Conservation (phyloP, 805 yeast species). For the Schwanniomyces vanrijiae region DNA sequence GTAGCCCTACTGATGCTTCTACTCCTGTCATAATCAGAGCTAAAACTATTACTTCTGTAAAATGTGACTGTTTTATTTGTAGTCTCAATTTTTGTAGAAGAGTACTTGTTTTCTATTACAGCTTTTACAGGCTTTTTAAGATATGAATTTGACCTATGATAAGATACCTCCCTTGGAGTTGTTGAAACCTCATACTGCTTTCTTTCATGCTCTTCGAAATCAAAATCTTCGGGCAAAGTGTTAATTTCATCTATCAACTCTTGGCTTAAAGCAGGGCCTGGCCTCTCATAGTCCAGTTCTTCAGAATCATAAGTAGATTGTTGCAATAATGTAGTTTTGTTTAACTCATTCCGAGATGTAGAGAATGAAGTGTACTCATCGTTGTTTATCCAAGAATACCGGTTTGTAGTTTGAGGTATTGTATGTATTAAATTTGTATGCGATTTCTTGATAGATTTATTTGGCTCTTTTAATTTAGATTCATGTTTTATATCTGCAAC, state of each 20-base stretch:
- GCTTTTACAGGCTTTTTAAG: constrained; percentile 35
- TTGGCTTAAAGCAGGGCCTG: constrained; percentile 18
- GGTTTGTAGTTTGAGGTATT: constrained; percentile 3
- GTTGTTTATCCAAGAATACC: constrained; percentile 32
- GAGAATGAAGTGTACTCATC: constrained; percentile 22
- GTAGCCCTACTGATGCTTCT: constrained; percentile 27
- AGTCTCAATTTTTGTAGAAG: constrained; percentile 36
- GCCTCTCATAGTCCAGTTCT: neutral
- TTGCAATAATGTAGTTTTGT: neutral
- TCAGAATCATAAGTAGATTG: neutral
- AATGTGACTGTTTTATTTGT: constrained; percentile 42
- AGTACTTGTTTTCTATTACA: constrained; percentile 19
- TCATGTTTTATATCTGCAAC: neutral
- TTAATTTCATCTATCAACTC: constrained; percentile 38
- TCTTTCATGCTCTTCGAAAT: constrained; percentile 29
- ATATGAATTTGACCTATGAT: constrained; percentile 38
- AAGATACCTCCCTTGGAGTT: constrained; percentile 7
- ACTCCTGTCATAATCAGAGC: constrained; percentile 12
- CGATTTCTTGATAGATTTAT: neutral
- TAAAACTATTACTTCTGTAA: constrained; percentile 27
- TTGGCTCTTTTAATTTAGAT: neutral
- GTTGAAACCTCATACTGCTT: constrained; percentile 1
- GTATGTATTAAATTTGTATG: neutral
- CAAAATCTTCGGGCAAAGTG: constrained; percentile 38
- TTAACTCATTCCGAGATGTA: constrained; percentile 1